These are phyloP conservation scores for Jacaranda mimosifolia DNA, from an alignment of 257 asterid species.

Conservation along the genomic window DNA sequence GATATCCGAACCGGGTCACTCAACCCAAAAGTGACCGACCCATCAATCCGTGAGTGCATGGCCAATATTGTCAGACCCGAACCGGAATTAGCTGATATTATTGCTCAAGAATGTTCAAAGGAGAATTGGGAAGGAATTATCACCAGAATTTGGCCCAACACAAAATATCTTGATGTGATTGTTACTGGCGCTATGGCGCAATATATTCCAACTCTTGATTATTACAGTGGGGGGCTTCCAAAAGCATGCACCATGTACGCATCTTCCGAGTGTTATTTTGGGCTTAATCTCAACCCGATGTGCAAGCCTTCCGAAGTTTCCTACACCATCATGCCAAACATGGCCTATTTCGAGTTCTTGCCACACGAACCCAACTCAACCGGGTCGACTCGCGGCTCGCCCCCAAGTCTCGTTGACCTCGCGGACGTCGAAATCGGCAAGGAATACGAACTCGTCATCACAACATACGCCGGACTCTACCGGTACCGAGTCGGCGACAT, in stretches of 20 bases:
- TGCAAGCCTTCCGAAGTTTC: conserved; percentile 85
- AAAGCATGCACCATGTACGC: conserved; percentile 97
- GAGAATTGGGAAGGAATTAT: conserved; percentile 88
- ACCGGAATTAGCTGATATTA: conserved; percentile 64
- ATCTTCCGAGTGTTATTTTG: conserved; percentile 94
- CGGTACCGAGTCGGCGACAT: conserved; percentile 96
- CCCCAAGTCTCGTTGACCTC: conserved; percentile 69
- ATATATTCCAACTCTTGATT: conserved; percentile 89
- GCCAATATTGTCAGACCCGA: conserved; percentile 50
- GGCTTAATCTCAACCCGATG: conserved; percentile 92
- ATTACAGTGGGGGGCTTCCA: conserved; percentile 84
- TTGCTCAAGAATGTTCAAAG: conserved; percentile 57
- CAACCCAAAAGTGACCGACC: conserved; percentile 62
- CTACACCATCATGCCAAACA: conserved; percentile 96
- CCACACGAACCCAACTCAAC: conserved; percentile 62
- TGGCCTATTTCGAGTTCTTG: conserved; percentile 95
- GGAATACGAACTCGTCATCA: conserved; percentile 91
- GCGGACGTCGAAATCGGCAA: conserved; percentile 83
- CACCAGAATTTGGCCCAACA: conserved; percentile 90
- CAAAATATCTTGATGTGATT: conserved; percentile 85
- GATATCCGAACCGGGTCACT: conserved; percentile 80
- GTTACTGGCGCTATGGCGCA: conserved; percentile 99
- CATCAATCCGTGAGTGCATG: conserved; percentile 60
- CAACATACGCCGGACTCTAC: conserved; percentile 81
- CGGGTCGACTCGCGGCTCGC: conserved; percentile 46